Base-by-base conservation (phyloP, 805 yeast genomes). In the Millerozyma miso region DNA sequence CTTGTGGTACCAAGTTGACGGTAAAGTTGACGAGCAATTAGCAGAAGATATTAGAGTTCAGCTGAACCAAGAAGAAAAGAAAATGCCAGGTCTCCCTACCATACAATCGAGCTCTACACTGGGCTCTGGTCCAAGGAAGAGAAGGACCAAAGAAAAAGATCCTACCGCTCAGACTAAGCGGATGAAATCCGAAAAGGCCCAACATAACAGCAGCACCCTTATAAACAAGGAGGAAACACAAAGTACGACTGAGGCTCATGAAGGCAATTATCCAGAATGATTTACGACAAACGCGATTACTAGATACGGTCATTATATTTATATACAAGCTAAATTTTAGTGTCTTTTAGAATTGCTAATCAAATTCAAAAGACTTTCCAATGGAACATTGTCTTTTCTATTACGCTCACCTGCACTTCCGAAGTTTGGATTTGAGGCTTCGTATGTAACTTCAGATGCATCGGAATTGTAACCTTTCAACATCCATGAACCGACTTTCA, bases 1-100 rank as follows among this genome's bases (percentile, higher is more conserved):
- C 56, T 66, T 88, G 16, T 89, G 97, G 96, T 87, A 83, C 54
- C 88, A 85, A 52, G 71, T 91, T 8, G 93, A 85, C 59, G 90
- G 88, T 0, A 73, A 77, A 37, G 77, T 79, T 41, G 93, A 86
- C 57, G 87, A 81, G 48, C 61, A 63, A 1, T 52, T 85, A 37
- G 85, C 86, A 0, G 93, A 86, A 52, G 68, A 71, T 5, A 59
- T 85, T 33, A 71, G 95, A 51, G 68, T 70, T 37, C 81, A 78
- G 43, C 60, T 83, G 40, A 73, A 71, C 42, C 72, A 71, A 14
- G 77, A 76, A 54, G 87, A 81, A 51, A 76, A 63, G 58, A 66
- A 65, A 40, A 60, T 69, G 68, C 51, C 61, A 7, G 76, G 76
- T 12, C 52, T 63, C 10, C 42, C 54, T 33, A 48, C 52, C 12